phyloP scores from a whole-genome alignment of 495 filamentous ascomycete genomes.

The Pseudomonodictys pantanalensis region DNA sequence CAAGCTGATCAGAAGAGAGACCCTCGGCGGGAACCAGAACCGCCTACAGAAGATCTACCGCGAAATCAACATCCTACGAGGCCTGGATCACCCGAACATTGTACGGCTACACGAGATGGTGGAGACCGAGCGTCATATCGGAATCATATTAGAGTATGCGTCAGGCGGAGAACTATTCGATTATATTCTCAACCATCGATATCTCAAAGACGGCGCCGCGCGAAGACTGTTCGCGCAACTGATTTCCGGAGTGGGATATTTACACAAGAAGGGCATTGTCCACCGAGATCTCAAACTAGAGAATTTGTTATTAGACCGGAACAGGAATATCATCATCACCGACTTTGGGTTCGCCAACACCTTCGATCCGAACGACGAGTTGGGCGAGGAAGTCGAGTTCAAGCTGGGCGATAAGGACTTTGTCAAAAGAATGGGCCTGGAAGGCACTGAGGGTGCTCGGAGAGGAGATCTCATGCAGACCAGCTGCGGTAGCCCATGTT shows the following conservation, averaged over 20 bases:
- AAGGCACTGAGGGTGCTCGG: constrained; percentile 58
- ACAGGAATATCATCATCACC: constrained; percentile 98
- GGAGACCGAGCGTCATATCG: constrained; percentile 92
- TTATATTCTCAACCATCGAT: constrained; percentile 94
- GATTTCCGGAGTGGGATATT: constrained; percentile 93
- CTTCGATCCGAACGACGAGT: constrained; percentile 83
- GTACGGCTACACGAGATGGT: constrained; percentile 98
- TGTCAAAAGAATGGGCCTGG: constrained; percentile 73
- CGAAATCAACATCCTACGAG: constrained; percentile 86
- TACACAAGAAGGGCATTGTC: constrained; percentile 99
- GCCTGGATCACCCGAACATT: constrained; percentile 90
- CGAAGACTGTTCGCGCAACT: constrained; percentile 92
- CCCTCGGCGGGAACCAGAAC: constrained; percentile 77
- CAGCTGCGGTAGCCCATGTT: constrained; percentile 84
- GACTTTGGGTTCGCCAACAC: constrained; percentile 99
- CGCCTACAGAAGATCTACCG: constrained; percentile 95
- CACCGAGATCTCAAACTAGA: constrained; percentile 97
- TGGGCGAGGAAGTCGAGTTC: constrained; percentile 86
- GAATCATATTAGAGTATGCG: constrained; percentile 97
- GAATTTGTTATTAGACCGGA: constrained; percentile 91
- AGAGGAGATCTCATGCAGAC: constrained; percentile 78
- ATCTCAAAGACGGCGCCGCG: constrained; percentile 88
- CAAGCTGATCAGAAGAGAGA: constrained; percentile 92
- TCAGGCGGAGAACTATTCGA: constrained; percentile 98
- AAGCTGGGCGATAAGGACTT: constrained; percentile 80